These are phyloP conservation scores for Boletus sp. DNA, from an alignment of 1,284 basidiomycete genomes.

Conservation along the genomic window DNA sequence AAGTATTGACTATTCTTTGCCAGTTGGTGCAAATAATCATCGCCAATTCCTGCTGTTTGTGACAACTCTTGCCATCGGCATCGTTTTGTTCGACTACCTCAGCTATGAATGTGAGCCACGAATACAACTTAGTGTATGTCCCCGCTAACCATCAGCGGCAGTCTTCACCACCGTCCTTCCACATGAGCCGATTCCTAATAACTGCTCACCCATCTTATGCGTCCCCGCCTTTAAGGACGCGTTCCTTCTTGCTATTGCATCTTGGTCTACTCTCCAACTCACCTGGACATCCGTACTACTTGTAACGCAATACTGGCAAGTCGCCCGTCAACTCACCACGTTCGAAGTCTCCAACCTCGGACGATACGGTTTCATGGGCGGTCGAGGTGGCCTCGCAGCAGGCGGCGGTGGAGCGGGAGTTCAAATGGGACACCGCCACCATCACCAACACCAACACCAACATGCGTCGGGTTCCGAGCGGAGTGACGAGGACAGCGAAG, in stretches of 20 bases:
- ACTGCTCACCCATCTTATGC: conserved; percentile 70
- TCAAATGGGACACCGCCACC: conserved; percentile 70
- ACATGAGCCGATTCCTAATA: conserved; percentile 51
- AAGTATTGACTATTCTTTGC: conserved; percentile 3
- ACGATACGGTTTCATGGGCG: conserved; percentile 96
- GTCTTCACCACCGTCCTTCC: conserved; percentile 51
- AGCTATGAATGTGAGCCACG: conserved; percentile 70
- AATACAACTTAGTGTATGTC: conserved; percentile 1
- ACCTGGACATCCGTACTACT: conserved; percentile 92
- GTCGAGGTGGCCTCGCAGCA: conserved; percentile 93
- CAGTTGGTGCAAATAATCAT: conserved; percentile 94
- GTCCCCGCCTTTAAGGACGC: conserved; percentile 69
- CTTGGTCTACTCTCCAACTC: conserved; percentile 90
- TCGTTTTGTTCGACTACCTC: conserved; percentile 80
- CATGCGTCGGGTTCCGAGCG: conserved; percentile 29
- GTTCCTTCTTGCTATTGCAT: conserved; percentile 78
- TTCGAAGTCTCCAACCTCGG: conserved; percentile 95
- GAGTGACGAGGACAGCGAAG: conserved; percentile 60
- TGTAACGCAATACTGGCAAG: conserved; percentile 86
- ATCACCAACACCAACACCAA: conserved; percentile 48
- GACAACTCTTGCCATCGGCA: conserved; percentile 76
- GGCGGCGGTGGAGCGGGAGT: conserved; percentile 78
- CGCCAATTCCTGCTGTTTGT: conserved; percentile 94
- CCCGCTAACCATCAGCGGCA: conserved; percentile 19
- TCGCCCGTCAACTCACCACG: conserved; percentile 93